Conservation (phyloP, 352 stramenopile genomes). For the Phytophthora tentaculata region DNA sequence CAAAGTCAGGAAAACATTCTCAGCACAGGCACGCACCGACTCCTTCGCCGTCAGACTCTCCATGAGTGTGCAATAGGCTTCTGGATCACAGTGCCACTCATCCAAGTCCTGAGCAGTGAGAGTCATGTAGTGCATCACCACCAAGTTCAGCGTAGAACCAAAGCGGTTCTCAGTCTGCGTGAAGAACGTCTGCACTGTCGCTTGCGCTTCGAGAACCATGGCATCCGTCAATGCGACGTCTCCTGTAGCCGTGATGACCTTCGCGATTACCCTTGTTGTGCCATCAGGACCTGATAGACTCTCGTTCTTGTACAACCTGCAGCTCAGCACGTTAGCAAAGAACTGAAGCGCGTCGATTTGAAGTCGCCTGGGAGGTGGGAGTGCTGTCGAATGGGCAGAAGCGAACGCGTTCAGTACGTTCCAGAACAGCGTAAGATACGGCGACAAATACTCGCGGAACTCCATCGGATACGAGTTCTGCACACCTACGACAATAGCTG, state of each 20-base stretch:
- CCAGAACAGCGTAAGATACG: slow-evolving; percentile 77
- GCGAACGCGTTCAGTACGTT: slow-evolving; percentile 47
- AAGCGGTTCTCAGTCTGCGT: slow-evolving; percentile 46
- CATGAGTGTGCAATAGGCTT: slow-evolving; percentile 66
- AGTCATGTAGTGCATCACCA: slow-evolving; percentile 83
- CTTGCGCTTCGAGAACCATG: slow-evolving; percentile 81
- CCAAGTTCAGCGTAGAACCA: slow-evolving; percentile 62
- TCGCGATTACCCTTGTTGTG: slow-evolving; percentile 55
- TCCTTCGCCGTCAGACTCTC: slow-evolving; percentile 83
- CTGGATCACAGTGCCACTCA: slow-evolving; percentile 74
- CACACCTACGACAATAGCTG: slow-evolving; percentile 65
- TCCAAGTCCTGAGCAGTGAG: slow-evolving; percentile 63
- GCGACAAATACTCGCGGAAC: slow-evolving; percentile 78
- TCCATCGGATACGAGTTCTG: slow-evolving; percentile 87
- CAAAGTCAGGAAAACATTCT: slow-evolving; percentile 86
- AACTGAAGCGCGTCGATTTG: slow-evolving; percentile 85
- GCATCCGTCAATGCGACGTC: slow-evolving; percentile 76
- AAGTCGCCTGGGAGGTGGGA: slow-evolving; percentile 39
- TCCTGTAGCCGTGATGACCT: slow-evolving; percentile 83
- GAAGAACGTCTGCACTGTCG: slow-evolving; percentile 66
- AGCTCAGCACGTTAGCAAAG: slow-evolving; percentile 84
- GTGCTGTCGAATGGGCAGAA: neutral
- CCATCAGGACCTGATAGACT: slow-evolving; percentile 51
- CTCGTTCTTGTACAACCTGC: slow-evolving; percentile 80
- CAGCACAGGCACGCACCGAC: slow-evolving; percentile 78